These are phyloP conservation scores for Rhypophila decipiens DNA, from an alignment of 495 filamentous ascomycete genomes.

Conservation along the genomic window DNA sequence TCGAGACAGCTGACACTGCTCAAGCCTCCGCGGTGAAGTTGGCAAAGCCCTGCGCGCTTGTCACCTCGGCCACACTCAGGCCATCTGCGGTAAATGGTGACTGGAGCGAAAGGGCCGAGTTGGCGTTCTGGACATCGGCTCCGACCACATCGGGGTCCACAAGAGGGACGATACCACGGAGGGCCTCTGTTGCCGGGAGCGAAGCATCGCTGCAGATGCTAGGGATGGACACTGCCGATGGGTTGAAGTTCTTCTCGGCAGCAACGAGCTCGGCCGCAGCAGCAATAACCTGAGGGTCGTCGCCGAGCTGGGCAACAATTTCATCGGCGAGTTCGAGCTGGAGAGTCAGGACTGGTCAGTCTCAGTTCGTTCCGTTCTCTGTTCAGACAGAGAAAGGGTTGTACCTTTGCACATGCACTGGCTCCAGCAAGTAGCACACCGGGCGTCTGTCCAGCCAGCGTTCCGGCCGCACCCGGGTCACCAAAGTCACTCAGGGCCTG, in stretches of 20 bases:
- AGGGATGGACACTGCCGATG: constrained; percentile 48
- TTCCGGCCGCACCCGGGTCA: constrained; percentile 44
- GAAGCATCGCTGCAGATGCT: constrained; percentile 50
- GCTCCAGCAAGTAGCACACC: constrained; percentile 49
- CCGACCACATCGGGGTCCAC: constrained; percentile 52
- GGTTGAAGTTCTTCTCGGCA: constrained; percentile 65
- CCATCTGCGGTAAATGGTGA: constrained; percentile 45
- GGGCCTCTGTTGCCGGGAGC: constrained; percentile 45
- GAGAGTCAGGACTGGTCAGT: background rate
- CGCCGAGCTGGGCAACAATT: constrained; percentile 49
- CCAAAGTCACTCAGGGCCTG: constrained; percentile 41
- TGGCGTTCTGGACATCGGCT: constrained; percentile 48
- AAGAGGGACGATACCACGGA: constrained; percentile 54
- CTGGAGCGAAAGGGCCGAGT: constrained; percentile 39
- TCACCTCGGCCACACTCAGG: constrained; percentile 49
- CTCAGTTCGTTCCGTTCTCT: background rate
- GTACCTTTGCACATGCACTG: constrained; percentile 50
- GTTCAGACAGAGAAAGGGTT: background rate
- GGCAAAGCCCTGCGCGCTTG: constrained; percentile 43
- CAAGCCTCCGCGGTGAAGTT: constrained; percentile 44
- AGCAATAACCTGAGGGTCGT: constrained; percentile 43
- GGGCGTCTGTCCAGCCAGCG: constrained; percentile 46
- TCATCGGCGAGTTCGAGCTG: constrained; percentile 54
- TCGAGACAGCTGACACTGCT: background rate
- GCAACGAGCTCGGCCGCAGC: constrained; percentile 56